Evolutionary conservation across 805 yeast genomes (phyloP).

Genomic region (Komagataella pseudopastoris): DNA sequence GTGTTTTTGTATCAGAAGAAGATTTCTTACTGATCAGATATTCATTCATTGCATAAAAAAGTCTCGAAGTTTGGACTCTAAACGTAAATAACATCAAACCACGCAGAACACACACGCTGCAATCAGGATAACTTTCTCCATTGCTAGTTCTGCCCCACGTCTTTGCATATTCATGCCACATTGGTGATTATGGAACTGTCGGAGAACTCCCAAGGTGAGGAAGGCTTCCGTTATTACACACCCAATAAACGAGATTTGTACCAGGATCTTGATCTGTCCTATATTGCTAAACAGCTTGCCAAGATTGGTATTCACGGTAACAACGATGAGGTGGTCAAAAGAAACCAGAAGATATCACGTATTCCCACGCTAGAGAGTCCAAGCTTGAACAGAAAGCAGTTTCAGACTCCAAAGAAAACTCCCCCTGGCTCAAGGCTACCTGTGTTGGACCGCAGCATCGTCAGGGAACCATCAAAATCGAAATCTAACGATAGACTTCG

Average conservation of each 20-base stretch:
- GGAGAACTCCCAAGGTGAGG: background rate
- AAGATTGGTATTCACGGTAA: background rate
- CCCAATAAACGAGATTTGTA: background rate
- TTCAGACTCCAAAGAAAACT: conserved; percentile 1
- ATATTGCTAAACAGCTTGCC: background rate
- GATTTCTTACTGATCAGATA: background rate
- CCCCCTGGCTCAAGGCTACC: background rate
- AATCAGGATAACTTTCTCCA: background rate
- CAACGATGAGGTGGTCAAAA: background rate
- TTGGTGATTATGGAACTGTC: background rate
- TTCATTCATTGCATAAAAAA: background rate
- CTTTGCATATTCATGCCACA: background rate
- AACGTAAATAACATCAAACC: background rate
- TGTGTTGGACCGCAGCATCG: conserved; percentile 1
- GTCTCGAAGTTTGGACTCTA: background rate
- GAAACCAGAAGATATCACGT: background rate
- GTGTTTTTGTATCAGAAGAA: background rate
- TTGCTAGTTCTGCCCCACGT: background rate
- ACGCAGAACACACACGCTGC: background rate
- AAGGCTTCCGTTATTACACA: background rate
- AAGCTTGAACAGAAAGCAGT: conserved; percentile 2
- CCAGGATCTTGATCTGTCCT: background rate
- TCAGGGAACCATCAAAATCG: background rate
- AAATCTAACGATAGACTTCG: background rate
- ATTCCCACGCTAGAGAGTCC: background rate